Conservation (phyloP, 176 grass and related monocot species). For the Sorghum bicolor region Sorghum_bicolor_NCBIv3 NC_012879.2:1712001-1712500, state of each 20-base stretch:
- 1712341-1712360: neutral
- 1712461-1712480: too few species aligned
- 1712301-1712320: neutral
- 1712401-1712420: neutral
- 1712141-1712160: neutral
- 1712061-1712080: neutral
- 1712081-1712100: neutral
- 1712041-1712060: neutral
- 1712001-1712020: neutral
- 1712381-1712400: neutral
- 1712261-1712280: neutral
- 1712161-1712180: conserved; percentile 13
- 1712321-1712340: neutral
- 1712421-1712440: neutral
- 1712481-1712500: too few species aligned
- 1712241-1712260: neutral
- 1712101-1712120: neutral
- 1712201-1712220: neutral
- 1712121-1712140: neutral
- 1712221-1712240: neutral
- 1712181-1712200: neutral
- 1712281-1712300: neutral
- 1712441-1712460: neutral
- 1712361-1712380: neutral
- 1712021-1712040: conserved; percentile 30